Base-by-base conservation (phyloP, 257 asterid genomes). In the Apocynum venetum region DNA sequence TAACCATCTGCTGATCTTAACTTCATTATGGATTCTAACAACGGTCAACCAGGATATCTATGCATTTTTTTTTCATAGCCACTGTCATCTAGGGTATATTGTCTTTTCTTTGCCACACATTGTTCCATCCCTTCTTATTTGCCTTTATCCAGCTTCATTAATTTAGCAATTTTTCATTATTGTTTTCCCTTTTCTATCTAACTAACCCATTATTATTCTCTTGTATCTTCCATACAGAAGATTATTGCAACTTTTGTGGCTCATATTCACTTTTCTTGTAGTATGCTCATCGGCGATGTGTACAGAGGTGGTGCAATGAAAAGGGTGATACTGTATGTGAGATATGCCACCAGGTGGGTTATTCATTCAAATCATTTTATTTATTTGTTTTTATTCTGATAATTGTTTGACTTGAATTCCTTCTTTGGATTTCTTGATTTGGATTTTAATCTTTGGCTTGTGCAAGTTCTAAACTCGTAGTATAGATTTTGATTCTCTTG, bases 231-330 rank as follows among this genome's bases (percentile, higher is more conserved):
- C 40, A 49, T 8, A 17, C 61, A 36, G 40, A 38, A 51, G 73
- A 7, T 78, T 57, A 72, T 74, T 78, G 36, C 48, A 64, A 64
- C 20, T 44, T 53, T 66, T 44, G 71, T 55, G 49, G 64, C 76
- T 76, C 67, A 19, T 66, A 4, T 71, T 51, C 41, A 53, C 64
- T 55, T 86, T 78, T 72, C 73, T 82, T 85, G 61, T 89, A 96
- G 99, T 96, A 93, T 81, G 99, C 99, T 82, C 99, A 96, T 79
- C 91, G 99, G 7, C 89, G 85, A 87, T 96, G 99, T 43, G 87
- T 96, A 4, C 99, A 96, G 69, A 89, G 90, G 82, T 96, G 99
- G 99, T 96, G 98, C 83, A 89, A 96, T 13, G 99, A 96, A 89
- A 96, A 96, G 88, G 99, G 99, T 15, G 99, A 96, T 81, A 96